These are phyloP conservation scores for Nissolia schottii DNA, from an alignment of 306 rosid species.

Conservation along the genomic window DNA sequence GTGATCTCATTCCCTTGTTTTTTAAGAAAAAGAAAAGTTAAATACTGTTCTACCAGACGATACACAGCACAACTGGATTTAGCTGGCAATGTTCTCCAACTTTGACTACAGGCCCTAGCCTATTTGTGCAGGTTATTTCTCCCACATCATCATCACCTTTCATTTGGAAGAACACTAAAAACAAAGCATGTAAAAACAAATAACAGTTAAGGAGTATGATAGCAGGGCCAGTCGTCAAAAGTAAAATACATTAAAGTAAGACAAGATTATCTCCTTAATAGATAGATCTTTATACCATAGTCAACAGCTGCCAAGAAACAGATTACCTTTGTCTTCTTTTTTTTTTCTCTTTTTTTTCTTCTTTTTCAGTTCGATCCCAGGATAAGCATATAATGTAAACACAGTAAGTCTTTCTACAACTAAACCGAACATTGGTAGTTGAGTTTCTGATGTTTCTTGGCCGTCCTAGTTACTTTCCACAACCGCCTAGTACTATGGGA, in stretches of 20 bases:
- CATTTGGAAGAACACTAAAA: neutral
- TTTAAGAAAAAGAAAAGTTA: neutral
- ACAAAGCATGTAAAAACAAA: neutral
- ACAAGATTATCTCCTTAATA: constrained; percentile 28
- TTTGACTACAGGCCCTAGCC: neutral
- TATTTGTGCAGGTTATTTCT: neutral
- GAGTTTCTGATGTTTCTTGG: constrained; percentile 56
- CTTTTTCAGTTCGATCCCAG: constrained; percentile 26
- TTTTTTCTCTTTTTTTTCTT: neutral
- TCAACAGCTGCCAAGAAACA: constrained; percentile 49
- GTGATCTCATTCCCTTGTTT: neutral
- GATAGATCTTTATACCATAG: constrained; percentile 33
- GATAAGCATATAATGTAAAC: constrained; percentile 34
- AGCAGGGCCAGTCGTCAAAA: neutral
- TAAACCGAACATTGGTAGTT: constrained; percentile 56
- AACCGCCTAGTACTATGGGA: constrained; percentile 88
- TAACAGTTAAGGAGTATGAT: neutral
- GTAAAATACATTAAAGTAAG: constrained; percentile 12
- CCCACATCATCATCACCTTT: neutral
- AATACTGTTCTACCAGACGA: constrained; percentile 33
- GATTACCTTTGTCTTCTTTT: neutral
- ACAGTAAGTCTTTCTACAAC: constrained; percentile 59
- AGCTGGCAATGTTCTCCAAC: constrained; percentile 16
- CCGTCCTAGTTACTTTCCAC: constrained; percentile 94
- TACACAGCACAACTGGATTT: neutral